These are phyloP conservation scores for Vitis cinerea DNA, from an alignment of 164 flowering plant genomes.

Conservation along the genomic window DNA sequence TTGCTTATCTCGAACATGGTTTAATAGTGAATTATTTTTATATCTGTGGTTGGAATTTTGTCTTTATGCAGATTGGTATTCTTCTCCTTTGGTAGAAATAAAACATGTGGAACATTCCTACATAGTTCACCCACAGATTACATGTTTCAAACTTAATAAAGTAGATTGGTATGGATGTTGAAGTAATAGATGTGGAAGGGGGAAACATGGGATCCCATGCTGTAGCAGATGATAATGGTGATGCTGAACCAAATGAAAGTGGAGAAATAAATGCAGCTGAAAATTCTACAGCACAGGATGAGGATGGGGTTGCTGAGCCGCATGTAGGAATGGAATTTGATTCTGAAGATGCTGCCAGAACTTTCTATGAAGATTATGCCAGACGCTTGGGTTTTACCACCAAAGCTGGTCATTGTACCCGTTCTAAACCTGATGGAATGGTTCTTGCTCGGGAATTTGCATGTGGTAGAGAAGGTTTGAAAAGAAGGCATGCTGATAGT, in stretches of 20 bases:
- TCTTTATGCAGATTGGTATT: no score
- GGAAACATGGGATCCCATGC: constrained; percentile 33
- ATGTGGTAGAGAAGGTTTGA: constrained; percentile 60
- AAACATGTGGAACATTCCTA: background rate
- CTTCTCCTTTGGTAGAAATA: no score
- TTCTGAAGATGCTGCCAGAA: constrained; percentile 58
- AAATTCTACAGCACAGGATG: constrained; percentile 29
- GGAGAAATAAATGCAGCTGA: constrained; percentile 35
- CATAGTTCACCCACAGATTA: background rate
- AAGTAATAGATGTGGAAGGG: constrained; percentile 35
- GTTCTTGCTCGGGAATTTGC: constrained; percentile 43
- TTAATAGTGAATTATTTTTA: no score
- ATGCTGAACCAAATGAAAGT: constrained; percentile 32
- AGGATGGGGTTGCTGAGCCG: constrained; percentile 49
- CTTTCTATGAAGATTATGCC: constrained; percentile 68
- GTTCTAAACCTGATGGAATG: constrained; percentile 45
- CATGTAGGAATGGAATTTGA: constrained; percentile 78
- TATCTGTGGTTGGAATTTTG: no score
- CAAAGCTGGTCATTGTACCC: constrained; percentile 39
- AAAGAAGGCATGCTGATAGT: constrained; percentile 42
- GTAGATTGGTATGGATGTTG: constrained; percentile 34
- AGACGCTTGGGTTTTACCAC: constrained; percentile 60
- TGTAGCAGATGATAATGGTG: constrained; percentile 28
- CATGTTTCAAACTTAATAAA: background rate
- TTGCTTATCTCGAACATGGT: no score